A percentile compares a stretch with the other conserved stretches of the same genome.
Evolutionary conservation across 441 rosid species (phyloP).

Genomic region (Corymbia calophylla): DNA sequence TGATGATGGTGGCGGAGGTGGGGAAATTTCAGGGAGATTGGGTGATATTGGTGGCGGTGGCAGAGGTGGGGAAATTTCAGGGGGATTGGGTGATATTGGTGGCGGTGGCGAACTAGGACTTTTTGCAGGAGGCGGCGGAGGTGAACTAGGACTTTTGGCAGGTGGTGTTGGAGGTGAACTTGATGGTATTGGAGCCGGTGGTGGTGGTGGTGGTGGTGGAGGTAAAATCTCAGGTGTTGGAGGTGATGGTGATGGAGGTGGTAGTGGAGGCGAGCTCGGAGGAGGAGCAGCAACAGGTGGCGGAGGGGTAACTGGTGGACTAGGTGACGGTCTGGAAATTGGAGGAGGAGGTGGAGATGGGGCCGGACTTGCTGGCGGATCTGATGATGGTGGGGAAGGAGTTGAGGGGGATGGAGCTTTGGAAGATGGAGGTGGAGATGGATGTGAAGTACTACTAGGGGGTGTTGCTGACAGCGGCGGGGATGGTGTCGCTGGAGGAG

Average conservation of each 20-base stretch:
- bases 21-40: slow-evolving; percentile 31
- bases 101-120: slow-evolving; percentile 15
- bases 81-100: neutral
- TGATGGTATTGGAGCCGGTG: slow-evolving; percentile 20
- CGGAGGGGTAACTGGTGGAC: neutral
- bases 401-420: neutral
- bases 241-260: neutral
- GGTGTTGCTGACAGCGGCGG: neutral
- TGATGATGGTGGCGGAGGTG: slow-evolving; percentile 15
- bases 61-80: neutral
- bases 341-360: slow-evolving; percentile 10
- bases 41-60: slow-evolving; percentile 20
- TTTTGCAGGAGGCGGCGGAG: neutral
- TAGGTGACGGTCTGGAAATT: neutral
- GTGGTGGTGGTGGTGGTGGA: slow-evolving; percentile 13
- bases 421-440: slow-evolving; percentile 17
- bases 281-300: slow-evolving; percentile 4
- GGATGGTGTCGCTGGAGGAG: neutral
- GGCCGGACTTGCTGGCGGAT: slow-evolving; percentile 16
- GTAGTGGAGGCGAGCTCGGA: neutral
- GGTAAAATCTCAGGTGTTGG: slow-evolving; percentile 13
- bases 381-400: slow-evolving; percentile 14
- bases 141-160: slow-evolving; percentile 11
- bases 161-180: slow-evolving; percentile 23
- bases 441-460: slow-evolving; percentile 13